These are phyloP conservation scores for Neospora caninum DNA, from an alignment of 169 alveolate genomes.

Conservation along the genomic window DNA sequence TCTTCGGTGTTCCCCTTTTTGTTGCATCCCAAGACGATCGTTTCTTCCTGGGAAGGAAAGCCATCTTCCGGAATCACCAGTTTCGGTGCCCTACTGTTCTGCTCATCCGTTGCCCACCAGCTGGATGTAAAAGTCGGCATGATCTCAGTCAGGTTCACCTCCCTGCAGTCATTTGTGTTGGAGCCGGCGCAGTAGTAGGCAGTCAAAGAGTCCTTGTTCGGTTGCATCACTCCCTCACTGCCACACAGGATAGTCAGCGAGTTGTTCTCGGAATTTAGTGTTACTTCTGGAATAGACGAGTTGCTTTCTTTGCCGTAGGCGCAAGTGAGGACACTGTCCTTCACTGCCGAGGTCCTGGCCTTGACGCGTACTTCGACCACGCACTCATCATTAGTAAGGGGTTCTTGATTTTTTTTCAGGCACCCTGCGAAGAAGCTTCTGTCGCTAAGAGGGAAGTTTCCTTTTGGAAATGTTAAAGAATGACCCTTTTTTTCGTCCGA, in stretches of 20 bases:
- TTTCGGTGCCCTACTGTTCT: background rate
- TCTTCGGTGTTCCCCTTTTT: too few species aligned
- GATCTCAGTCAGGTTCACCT: background rate
- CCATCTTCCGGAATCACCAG: background rate
- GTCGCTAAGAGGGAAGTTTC: background rate
- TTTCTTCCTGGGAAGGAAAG: background rate
- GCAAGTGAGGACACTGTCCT: background rate
- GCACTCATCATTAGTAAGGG: background rate
- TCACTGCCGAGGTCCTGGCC: background rate
- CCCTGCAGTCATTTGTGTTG: background rate
- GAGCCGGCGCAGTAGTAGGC: background rate
- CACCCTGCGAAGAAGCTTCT: background rate
- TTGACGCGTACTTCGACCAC: background rate
- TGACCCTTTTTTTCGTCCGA: too few species aligned
- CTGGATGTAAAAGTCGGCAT: background rate
- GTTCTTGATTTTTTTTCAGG: background rate
- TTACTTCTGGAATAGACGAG: background rate
- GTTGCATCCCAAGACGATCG: background rate
- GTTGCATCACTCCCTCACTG: background rate
- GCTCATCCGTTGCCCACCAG: background rate
- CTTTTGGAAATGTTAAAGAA: background rate
- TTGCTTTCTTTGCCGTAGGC: background rate
- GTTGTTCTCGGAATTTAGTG: background rate
- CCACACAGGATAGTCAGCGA: background rate
- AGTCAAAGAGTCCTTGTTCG: background rate